Evolutionary conservation across 495 filamentous ascomycete species (phyloP), one percentile per base, ranked within the genome.

Genomic region (Delitschia confertaspora): DNA sequence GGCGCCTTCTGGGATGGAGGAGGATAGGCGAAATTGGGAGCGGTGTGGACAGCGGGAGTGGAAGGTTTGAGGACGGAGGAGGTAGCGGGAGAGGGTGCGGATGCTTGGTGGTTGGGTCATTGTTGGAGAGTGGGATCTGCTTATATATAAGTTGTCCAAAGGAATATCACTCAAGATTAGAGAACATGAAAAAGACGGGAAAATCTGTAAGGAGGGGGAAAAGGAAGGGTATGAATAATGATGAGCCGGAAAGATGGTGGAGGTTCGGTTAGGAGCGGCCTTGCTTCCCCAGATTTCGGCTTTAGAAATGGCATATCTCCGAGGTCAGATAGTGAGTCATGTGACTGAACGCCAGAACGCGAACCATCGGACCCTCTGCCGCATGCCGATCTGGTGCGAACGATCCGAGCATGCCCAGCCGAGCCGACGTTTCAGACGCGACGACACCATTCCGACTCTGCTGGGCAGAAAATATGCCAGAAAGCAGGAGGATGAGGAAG

Each of bases 1-100:
- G 30, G 74, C 75, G 20, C 66, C 60, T 4, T 75, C 55, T 29
- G 67, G 63, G 45, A 53, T 53, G 0, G 63, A 54, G 6, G 65
- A 63, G 45, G 64, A 66, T n/a, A 38, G 38, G 22, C 45, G 33
- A 30, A 25, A 32, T 10, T 45, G 43, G 17, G 33, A 10, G 16
- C 24, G 33, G 18, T 50, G 23, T 31, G 43, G 57, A 24, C 41
- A 45, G 16, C 24, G 51, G 7, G 27, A 18, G 31, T 32, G 42
- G 43, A 37, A 20, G 11, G 51, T 39, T 26, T 45, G 39, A 3
- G 40, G 55, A 17, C 41, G 46, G 32, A 45, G 38, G 31, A 57
- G 50, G 38, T 45, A 47, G 14, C 45, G 41, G 21, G 53, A 42
- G 3, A 56, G 42, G 10, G 53, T 8, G 17, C 53, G 53, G n/a